Evolutionary conservation across 306 rosid genomes (phyloP), one percentile per base, ranked within the genome.

Genomic region (Senna siamea): DNA sequence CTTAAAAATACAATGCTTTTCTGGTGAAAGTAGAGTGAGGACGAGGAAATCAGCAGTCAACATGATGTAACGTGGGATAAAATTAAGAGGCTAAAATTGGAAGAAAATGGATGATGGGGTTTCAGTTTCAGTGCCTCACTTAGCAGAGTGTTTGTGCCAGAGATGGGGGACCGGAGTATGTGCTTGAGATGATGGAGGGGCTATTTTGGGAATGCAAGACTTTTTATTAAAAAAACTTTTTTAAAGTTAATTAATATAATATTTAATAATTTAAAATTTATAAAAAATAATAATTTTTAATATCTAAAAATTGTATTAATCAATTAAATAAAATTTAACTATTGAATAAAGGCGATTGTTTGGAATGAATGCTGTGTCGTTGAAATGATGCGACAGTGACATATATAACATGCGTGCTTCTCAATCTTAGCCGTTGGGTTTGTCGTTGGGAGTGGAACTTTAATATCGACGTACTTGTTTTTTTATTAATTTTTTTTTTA

Each of bases 351-450:
- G 63, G 79, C 66, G 34, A 70, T 41, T 34, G 11, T 12, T 75
- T 38, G 72, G 65, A 17, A 52, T 52, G 20, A 75, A 57, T 70
- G 70, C 71, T 47, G 30, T 67, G 68, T 67, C 51, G 13, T 43
- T 19, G 17, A 28, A 8, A 4, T 2, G 13, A 48, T 28, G n/a
- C 12, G 6, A 48, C 15, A 5, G 54, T 0, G 78, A 62, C 90
- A 80, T 78, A 53, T 64, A 73, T 72, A 11, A 0, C 4, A 18
- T 61, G 48, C 13, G 34, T 22, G 35, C 64, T 52, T 58, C 48
- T 26, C 3, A 26, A 26, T 26, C 30, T 26, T 3, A 35, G 38
- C 79, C 83, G 68, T 74, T 83, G 20, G 85, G 73, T 77, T 52
- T 38, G 48, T 26, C 30, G 30, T 62, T 23, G 60, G 22, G 13